A percentile compares a stretch with the other conserved stretches of the same genome.
Evolutionary conservation across 192 early-diverging fungal species (phyloP).

Genomic region (Dimargaris xerosporica): DNA sequence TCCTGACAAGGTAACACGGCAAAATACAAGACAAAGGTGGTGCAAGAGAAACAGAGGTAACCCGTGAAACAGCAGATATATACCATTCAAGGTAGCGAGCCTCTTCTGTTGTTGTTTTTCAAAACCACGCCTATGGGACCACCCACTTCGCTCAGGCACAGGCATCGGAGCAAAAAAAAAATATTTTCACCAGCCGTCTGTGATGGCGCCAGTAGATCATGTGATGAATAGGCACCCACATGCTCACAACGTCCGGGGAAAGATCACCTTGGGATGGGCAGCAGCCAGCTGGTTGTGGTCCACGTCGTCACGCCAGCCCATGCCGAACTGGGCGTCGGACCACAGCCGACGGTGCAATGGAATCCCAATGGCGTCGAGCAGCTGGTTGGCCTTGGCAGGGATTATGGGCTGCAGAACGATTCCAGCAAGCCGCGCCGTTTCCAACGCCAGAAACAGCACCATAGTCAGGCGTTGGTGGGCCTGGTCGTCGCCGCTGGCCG

Average conservation of each 20-base stretch:
- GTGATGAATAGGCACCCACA: no score
- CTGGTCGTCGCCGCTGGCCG: constrained; percentile 14
- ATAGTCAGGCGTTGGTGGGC: constrained; percentile 31
- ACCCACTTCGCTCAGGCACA: no score
- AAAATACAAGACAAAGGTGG: no score
- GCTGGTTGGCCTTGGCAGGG: constrained; percentile 49
- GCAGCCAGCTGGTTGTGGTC: constrained; percentile 1
- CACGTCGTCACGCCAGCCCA: constrained; percentile 31
- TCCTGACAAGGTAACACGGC: no score
- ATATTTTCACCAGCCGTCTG: no score
- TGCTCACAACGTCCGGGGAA: neutral
- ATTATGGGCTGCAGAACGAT: constrained; percentile 74
- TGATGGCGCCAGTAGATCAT: no score
- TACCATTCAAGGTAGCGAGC: no score
- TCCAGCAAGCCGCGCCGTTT: constrained; percentile 53
- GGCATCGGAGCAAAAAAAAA: no score
- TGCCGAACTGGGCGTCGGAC: constrained; percentile 36
- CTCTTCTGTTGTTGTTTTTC: no score
- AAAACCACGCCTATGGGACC: no score
- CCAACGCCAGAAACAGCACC: constrained; percentile 58
- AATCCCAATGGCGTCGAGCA: constrained; percentile 55
- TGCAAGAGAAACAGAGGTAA: no score
- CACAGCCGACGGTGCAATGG: constrained; percentile 37
- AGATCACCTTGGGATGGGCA: constrained; percentile 1
- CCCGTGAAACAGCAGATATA: no score